Evolutionary conservation across 139 green algal genomes (phyloP).

Genomic region (Limnomonas spitsbergensis): DNA sequence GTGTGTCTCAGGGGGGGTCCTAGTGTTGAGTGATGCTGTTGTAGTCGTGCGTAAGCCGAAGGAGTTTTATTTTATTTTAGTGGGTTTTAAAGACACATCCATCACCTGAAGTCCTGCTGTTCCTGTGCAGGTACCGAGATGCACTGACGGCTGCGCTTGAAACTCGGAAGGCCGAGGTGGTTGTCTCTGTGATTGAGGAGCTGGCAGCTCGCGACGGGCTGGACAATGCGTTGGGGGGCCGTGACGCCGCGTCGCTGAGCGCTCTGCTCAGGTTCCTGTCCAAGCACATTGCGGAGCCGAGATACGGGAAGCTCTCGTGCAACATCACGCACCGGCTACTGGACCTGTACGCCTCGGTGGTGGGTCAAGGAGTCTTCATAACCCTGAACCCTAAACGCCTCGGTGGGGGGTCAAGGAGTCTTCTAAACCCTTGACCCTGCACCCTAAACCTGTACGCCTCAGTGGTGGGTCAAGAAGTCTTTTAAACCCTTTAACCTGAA

Average conservation of each 20-base stretch:
- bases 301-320: slow-evolving; percentile 51
- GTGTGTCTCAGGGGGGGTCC: too few species aligned
- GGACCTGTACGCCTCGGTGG: slow-evolving; percentile 59
- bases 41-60: too few species aligned
- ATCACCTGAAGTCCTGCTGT: too few species aligned
- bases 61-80: too few species aligned
- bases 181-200: slow-evolving; percentile 80
- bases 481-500: background rate
- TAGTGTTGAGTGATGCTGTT: too few species aligned
- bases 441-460: background rate
- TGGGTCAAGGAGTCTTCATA: too few species aligned
- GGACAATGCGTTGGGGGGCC: slow-evolving; percentile 53
- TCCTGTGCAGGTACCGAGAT: slow-evolving; percentile 55
- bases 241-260: slow-evolving; percentile 51
- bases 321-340: slow-evolving; percentile 61
- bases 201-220: slow-evolving; percentile 65
- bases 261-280: slow-evolving; percentile 66
- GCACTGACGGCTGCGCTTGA: slow-evolving; percentile 78
- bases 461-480: background rate
- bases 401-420: background rate
- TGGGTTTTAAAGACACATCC: too few species aligned
- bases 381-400: background rate
- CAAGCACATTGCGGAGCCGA: slow-evolving; percentile 53
- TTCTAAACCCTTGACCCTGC: too few species aligned
- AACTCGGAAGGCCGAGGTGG: slow-evolving; percentile 58